Evolutionary conservation across 352 stramenopile species (phyloP).

Genomic region (Phytophthora pistaciae): DNA sequence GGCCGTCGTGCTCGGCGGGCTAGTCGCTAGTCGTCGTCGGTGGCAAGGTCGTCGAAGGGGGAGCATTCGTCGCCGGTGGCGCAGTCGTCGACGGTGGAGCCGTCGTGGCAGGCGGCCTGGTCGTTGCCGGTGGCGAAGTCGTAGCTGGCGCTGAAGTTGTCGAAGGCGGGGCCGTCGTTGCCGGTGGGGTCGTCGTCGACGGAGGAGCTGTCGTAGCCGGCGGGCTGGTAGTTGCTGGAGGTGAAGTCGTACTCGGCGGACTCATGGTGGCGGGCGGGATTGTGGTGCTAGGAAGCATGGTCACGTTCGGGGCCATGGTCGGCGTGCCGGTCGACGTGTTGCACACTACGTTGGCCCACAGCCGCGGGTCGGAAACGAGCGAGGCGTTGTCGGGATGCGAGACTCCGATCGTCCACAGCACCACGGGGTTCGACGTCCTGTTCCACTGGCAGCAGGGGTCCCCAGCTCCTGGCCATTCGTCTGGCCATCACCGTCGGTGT

Average conservation of each 20-base stretch:
- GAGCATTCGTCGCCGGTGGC: background rate
- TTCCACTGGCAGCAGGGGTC: conserved; percentile 69
- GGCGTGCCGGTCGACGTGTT: conserved; percentile 4
- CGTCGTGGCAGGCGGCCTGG: background rate
- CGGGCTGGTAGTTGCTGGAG: background rate
- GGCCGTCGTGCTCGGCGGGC: background rate
- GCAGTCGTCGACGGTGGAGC: background rate
- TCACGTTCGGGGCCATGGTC: conserved; percentile 6
- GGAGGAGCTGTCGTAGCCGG: background rate
- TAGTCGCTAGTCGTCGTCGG: background rate
- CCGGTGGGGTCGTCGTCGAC: background rate
- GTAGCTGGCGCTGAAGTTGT: background rate
- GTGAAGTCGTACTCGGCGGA: background rate
- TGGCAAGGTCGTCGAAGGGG: background rate
- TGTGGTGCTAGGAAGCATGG: background rate
- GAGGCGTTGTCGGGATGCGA: conserved; percentile 24
- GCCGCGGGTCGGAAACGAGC: conserved; percentile 21
- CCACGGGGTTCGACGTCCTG: background rate
- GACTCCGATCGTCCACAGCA: conserved; percentile 30
- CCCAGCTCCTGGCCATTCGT: conserved; percentile 86
- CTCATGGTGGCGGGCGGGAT: background rate
- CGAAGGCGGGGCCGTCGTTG: background rate
- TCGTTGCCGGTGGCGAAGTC: background rate
- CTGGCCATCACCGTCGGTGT: conserved; percentile 68
- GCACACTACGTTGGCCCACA: conserved; percentile 28